Evolutionary conservation across 805 yeast species (phyloP).

Genomic region (Allodekkera sacchari): DNA sequence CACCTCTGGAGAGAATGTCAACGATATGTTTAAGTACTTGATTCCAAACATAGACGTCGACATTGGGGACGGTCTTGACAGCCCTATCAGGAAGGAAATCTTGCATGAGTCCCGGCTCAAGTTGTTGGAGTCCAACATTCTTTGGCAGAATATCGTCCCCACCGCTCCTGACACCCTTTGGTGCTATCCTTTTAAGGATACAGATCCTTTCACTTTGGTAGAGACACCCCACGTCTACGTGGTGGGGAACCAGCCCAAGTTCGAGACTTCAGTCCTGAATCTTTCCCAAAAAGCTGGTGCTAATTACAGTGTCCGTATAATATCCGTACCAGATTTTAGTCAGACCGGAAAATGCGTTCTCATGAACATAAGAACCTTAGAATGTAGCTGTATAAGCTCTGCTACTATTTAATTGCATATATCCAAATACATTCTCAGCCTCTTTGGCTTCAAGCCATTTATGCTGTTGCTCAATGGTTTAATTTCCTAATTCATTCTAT

Average conservation of each 20-base stretch:
- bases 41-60: slow-evolving; percentile 30
- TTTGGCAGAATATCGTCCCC: slow-evolving; percentile 85
- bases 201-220: slow-evolving; percentile 74
- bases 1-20: slow-evolving; percentile 77
- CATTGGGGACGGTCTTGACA: slow-evolving; percentile 15
- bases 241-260: slow-evolving; percentile 74
- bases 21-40: slow-evolving; percentile 66
- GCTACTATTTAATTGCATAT: no score
- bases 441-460: no score
- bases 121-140: slow-evolving; percentile 57
- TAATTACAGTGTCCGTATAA: slow-evolving; percentile 33
- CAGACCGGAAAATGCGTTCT: slow-evolving; percentile 58
- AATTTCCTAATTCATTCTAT: slow-evolving; percentile 1
- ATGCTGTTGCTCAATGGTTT: no score
- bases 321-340: slow-evolving; percentile 66
- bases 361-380: slow-evolving; percentile 49
- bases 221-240: slow-evolving; percentile 83
- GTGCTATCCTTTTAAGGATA: slow-evolving; percentile 71
- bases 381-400: slow-evolving; percentile 41
- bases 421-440: no score
- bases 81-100: slow-evolving; percentile 23
- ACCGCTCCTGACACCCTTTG: slow-evolving; percentile 95
- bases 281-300: slow-evolving; percentile 26
- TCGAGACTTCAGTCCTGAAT: slow-evolving; percentile 35
- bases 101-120: slow-evolving; percentile 50